Conservation (phyloP, 1,284 basidiomycete genomes). For the Phlebopus sp. region DNA sequence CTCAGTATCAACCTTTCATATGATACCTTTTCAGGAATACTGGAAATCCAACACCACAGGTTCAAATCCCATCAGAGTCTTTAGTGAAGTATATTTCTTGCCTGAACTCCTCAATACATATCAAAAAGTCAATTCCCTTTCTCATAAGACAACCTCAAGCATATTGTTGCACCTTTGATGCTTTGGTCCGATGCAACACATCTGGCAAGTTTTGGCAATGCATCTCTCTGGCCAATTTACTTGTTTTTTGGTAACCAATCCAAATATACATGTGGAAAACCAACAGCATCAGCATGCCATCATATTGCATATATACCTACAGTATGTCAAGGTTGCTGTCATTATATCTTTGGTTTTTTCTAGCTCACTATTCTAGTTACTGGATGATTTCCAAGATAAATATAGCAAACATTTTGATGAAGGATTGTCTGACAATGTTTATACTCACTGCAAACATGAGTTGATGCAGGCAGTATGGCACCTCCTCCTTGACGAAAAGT, state of each 20-base stretch:
- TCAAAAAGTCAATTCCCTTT: constrained; percentile 11
- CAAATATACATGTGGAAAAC: constrained; percentile 25
- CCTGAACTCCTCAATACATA: constrained; percentile 15
- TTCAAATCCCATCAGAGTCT: constrained; percentile 12
- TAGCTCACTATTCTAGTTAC: constrained; percentile 12
- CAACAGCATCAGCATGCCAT: constrained; percentile 21
- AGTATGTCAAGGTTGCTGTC: constrained; percentile 19
- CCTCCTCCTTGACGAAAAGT: constrained; percentile 22
- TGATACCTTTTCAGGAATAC: constrained; percentile 18
- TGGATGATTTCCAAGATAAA: constrained; percentile 22
- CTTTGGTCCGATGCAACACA: constrained; percentile 33
- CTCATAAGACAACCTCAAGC: constrained; percentile 18
- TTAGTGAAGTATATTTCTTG: constrained; percentile 21
- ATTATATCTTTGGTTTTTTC: constrained; percentile 15
- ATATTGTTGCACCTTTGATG: constrained; percentile 25
- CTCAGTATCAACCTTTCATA: constrained; percentile 6
- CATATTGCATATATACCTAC: constrained; percentile 32
- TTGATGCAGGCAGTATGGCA: constrained; percentile 27
- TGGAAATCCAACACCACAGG: constrained; percentile 10
- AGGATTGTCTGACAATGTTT: constrained; percentile 6
- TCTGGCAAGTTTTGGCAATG: constrained; percentile 26
- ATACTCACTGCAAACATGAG: constrained; percentile 18
- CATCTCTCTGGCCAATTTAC: constrained; percentile 31
- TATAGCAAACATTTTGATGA: constrained; percentile 14
- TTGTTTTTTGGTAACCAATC: constrained; percentile 30